Evolutionary conservation across 1,284 basidiomycete genomes (phyloP).

Genomic region (Mycosarcoma maydis): DNA sequence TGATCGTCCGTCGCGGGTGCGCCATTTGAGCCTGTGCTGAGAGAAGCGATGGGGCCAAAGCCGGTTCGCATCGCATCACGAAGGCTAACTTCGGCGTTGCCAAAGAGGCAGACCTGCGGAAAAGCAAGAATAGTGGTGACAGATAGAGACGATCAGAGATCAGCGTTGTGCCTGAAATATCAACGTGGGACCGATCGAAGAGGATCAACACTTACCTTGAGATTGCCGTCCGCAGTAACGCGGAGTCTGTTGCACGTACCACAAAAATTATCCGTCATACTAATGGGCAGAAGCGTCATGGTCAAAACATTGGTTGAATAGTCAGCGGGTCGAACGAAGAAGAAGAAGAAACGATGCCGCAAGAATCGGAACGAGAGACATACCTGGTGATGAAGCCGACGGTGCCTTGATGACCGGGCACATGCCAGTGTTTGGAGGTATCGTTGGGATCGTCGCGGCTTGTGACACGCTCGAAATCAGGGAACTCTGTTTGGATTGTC

Average conservation of each 20-base stretch:
- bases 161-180: too few species aligned
- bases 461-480: slow-evolving; percentile 35
- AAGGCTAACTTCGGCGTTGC: slow-evolving; percentile 82
- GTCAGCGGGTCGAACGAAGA: too few species aligned
- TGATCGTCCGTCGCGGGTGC: slow-evolving; percentile 71
- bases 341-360: too few species aligned
- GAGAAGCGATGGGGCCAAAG: slow-evolving; percentile 26
- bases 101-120: slow-evolving; percentile 75
- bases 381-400: slow-evolving; percentile 78
- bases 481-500: slow-evolving; percentile 37
- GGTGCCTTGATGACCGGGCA: slow-evolving; percentile 78
- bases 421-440: slow-evolving; percentile 80
- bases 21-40: slow-evolving; percentile 23
- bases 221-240: slow-evolving; percentile 85
- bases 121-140: neutral
- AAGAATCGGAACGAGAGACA: neutral
- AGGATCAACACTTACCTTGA: slow-evolving; percentile 75
- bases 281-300: slow-evolving; percentile 9
- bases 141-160: too few species aligned
- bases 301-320: too few species aligned
- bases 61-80: slow-evolving; percentile 76
- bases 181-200: neutral
- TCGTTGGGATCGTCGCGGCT: slow-evolving; percentile 76
- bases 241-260: slow-evolving; percentile 83
- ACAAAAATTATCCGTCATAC: slow-evolving; percentile 84